Conservation (phyloP, 306 rosid species). For the Acacia acuminata region DNA sequence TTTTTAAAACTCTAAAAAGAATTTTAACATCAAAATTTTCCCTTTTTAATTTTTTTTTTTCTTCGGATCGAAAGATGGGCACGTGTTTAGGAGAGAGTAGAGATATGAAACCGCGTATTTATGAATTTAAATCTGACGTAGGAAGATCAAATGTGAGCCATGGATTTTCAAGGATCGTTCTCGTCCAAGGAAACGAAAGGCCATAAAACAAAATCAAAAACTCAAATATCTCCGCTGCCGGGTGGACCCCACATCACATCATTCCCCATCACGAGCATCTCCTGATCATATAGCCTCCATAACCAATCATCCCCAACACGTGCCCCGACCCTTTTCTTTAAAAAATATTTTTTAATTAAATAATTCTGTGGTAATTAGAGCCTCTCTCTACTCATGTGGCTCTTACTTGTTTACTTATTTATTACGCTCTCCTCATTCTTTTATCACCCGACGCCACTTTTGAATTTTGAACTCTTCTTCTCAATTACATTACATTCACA, state of each 20-base stretch:
- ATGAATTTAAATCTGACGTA: background rate
- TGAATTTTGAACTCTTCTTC: background rate
- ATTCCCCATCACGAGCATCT: constrained; percentile 1
- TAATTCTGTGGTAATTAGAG: constrained; percentile 19
- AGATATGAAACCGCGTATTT: background rate
- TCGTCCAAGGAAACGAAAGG: background rate
- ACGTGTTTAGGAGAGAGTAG: background rate
- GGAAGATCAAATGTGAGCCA: background rate
- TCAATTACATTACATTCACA: background rate
- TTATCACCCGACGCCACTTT: background rate
- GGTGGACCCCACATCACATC: background rate
- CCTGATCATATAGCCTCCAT: background rate
- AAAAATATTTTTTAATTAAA: background rate
- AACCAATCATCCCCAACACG: background rate
- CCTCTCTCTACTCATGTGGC: background rate
- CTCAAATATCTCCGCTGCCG: background rate
- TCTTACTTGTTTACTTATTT: background rate
- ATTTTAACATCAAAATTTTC: no score
- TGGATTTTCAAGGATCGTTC: background rate
- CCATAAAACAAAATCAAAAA: background rate
- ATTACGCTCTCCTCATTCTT: background rate
- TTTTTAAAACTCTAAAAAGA: no score
- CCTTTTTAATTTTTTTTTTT: no score
- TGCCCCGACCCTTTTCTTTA: background rate
- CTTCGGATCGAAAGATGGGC: no score